Base-by-base conservation (phyloP, 1,284 basidiomycete species). In the Apiotrichum siamense region DNA sequence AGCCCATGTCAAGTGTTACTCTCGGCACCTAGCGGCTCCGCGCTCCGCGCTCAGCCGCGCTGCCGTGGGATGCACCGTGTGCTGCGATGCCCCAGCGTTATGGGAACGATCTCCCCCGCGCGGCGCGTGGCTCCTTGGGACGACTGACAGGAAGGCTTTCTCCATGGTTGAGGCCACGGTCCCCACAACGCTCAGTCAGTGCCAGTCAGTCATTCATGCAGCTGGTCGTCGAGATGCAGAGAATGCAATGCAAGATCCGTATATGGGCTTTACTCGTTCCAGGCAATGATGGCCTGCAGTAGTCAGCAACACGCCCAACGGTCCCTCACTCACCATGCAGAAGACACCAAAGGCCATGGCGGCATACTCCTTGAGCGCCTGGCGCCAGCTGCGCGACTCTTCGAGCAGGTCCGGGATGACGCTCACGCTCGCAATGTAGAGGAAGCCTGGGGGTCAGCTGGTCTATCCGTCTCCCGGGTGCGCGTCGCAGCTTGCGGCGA, bases 391-490 rank as follows among this genome's bases (percentile, higher is more conserved):
- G 69, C 85, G 86, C 74, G 87, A 90, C 66, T 91, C 89, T 53
- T 82, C 83, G 44, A 92, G 76, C 60, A 92, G 74, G 55, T 89
- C 91, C 60, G 88, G 88, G 58, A 92, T 77, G 49, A 91, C 88
- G 46, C 88, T 88, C 48, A 92, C 89, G 37, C 87, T 86, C 18
- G 88, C 88, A 62, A 91, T 91, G 74, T 92, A 91, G 66, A 92
- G 77, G 76, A 91, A 92, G n/a, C 88, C 88, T 63, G 36, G 17
- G n/a, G 10, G 47, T 52, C 27, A 45, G 37, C n/a, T n/a, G n/a
- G n/a, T n/a, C n/a, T n/a, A 35, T 35, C 17, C 29, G 29, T 31
- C 29, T 9, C 9, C 29, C 29, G 7, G 7, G 29, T 15, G 33
- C 33, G 13, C 12, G 17, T 15, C 7, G 13, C 7, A 7, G 7